Evolutionary conservation across 192 early-diverging fungal genomes (phyloP), one percentile per base, ranked within the genome.

Genomic region (Chytriomyces confervae): DNA sequence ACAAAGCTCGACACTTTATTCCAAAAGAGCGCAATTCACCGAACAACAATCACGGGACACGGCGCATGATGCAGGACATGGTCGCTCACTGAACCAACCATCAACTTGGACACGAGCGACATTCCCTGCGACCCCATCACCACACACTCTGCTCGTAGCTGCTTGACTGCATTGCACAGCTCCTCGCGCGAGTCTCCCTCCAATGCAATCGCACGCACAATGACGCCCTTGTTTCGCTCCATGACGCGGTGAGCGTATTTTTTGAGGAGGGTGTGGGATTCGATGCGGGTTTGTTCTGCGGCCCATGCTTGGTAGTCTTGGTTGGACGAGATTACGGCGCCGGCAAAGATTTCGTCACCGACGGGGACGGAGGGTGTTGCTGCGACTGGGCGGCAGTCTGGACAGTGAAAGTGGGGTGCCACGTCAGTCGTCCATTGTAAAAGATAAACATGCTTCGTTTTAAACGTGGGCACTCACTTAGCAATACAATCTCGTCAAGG

Each of bases 71-170:
- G 66, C 27, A 67, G 44, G 43, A 67, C 43, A 47, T 67, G 66
- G 23, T 67, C 66, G n/a, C 13, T n/a, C 8, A 67, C 66, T 47
- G 43, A 47, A 10, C 66, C 66, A 36, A 67, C 11, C 66, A 67
- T 47, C 44, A 46, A 29, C 43, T 67, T 67, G 13, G 43, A 46
- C 43, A 67, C 48, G 43, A 67, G 18, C 66, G 43, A 29, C 66
- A 67, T 67, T 23, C 66, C 66, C 13, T 46, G 27, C 27, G 66
- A 47, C 48, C 66, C 66, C 24, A 67, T 46, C 10, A 67, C 45
- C 27, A 67, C 44, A 29, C 43, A n/a, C 45, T 67, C 66, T 7
- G 66, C 66, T 16, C 43, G 18, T 47, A 67, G 48, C 11, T 16
- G 10, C 45, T 29, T 67, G 43, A 7, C 66, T 18, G 45, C 45